These are phyloP conservation scores for Colletotrichum endophyticum DNA, from an alignment of 2,329 filamentous ascomycete genomes.

Conservation along the genomic window DNA sequence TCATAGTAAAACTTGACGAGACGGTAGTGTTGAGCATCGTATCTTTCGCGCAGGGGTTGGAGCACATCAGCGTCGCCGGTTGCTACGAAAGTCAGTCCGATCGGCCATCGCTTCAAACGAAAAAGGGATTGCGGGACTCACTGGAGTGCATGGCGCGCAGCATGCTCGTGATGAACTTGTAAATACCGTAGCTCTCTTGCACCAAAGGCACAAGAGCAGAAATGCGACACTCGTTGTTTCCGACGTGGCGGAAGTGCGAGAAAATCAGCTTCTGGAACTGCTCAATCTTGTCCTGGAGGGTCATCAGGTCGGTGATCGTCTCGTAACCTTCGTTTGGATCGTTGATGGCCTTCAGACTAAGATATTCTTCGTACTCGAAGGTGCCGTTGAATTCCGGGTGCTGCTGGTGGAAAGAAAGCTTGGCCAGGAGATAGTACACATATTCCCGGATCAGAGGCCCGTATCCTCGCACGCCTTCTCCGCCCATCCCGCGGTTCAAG, in stretches of 20 bases:
- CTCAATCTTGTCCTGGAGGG: slow-evolving; percentile 96
- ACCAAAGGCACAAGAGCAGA: slow-evolving; percentile 92
- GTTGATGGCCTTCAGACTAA: slow-evolving; percentile 96
- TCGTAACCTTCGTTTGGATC: slow-evolving; percentile 98
- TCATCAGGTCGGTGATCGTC: slow-evolving; percentile 96
- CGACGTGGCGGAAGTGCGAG: slow-evolving; percentile 89
- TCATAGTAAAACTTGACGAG: slow-evolving; percentile 99
- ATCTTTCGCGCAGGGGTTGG: slow-evolving; percentile 84
- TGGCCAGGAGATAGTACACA: slow-evolving; percentile 92
- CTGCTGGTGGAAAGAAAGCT: slow-evolving; percentile 94
- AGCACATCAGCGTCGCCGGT: slow-evolving; percentile 94
- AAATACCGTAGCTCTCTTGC: slow-evolving; percentile 98
- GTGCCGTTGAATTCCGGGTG: slow-evolving; percentile 98
- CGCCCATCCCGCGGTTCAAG: slow-evolving; percentile 80
- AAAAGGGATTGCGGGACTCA: slow-evolving; percentile 47
- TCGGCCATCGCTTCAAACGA: slow-evolving; percentile 7
- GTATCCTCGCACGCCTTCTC: slow-evolving; percentile 89
- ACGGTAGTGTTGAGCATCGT: slow-evolving; percentile 95
- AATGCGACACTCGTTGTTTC: slow-evolving; percentile 96
- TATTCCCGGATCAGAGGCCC: slow-evolving; percentile 94
- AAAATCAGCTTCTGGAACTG: slow-evolving; percentile 98
- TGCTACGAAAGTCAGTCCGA: slow-evolving; percentile 50
- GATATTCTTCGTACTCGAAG: slow-evolving; percentile 99
- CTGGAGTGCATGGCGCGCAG: slow-evolving; percentile 95
- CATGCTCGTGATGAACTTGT: slow-evolving; percentile 99